Conservation (phyloP, 2,329 filamentous ascomycete genomes). For the Sporothrix protearum region DNA sequence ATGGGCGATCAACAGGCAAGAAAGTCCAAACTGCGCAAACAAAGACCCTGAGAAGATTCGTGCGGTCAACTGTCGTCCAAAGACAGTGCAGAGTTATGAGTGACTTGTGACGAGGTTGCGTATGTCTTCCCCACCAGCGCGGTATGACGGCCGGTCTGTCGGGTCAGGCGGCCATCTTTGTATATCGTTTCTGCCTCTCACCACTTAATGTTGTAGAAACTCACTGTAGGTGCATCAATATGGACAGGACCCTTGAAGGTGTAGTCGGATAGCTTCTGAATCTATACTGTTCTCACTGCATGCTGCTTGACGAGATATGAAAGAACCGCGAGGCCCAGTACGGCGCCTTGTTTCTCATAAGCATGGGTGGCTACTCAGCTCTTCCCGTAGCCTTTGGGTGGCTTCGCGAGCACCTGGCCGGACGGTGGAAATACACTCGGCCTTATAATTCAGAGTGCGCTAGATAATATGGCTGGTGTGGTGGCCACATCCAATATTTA, state of each 20-base stretch:
- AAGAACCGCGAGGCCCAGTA: slow-evolving; percentile 50
- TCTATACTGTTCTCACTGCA: slow-evolving; percentile 43
- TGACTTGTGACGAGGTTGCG: background rate
- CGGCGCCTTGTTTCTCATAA: slow-evolving; percentile 52
- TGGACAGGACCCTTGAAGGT: background rate
- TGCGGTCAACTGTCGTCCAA: background rate
- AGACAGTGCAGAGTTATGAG: background rate
- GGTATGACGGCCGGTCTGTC: background rate
- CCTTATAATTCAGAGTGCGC: slow-evolving; percentile 49
- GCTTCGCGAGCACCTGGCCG: slow-evolving; percentile 55
- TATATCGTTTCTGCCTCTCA: too few relatives aligned
- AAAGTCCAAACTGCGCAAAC: slow-evolving; percentile 9
- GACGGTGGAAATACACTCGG: slow-evolving; percentile 55
- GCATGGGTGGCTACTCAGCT: slow-evolving; percentile 52
- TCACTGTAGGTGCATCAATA: background rate
- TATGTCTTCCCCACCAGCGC: background rate
- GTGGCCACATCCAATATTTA: slow-evolving; percentile 51
- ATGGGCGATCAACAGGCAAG: slow-evolving; percentile 1
- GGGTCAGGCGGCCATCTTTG: background rate
- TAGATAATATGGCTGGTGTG: slow-evolving; percentile 51
- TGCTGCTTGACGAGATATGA: slow-evolving; percentile 48
- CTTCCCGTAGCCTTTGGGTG: slow-evolving; percentile 52
- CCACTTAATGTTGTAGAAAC: too few relatives aligned
- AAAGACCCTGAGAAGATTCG: background rate
- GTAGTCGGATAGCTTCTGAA: background rate